Conservation (phyloP, 352 stramenopile genomes). For the Phytopythium delawarense region DNA sequence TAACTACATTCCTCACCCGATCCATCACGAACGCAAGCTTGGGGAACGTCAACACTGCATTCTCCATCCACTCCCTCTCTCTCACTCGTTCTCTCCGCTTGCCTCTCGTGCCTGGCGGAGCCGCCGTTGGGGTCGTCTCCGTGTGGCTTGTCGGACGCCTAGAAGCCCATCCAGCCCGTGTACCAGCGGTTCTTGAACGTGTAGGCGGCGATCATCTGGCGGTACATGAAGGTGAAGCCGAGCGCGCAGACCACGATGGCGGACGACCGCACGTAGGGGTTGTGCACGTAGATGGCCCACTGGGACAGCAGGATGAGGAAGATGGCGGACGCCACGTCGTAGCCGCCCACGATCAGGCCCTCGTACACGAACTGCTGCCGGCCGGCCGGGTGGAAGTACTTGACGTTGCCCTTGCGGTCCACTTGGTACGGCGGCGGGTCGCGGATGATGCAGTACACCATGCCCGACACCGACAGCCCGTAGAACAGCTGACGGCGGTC, state of each 20-base stretch:
- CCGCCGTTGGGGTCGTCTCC: too few relatives aligned
- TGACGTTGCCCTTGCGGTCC: slow-evolving; percentile 79
- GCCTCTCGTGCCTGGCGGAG: background rate
- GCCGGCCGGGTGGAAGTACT: slow-evolving; percentile 83
- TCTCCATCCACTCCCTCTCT: background rate
- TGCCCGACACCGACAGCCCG: slow-evolving; percentile 81
- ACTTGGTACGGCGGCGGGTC: slow-evolving; percentile 68
- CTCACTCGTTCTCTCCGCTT: background rate
- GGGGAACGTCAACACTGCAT: background rate
- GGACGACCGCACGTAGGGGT: slow-evolving; percentile 44
- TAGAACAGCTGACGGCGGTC: slow-evolving; percentile 59
- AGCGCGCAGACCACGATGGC: slow-evolving; percentile 53
- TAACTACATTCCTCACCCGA: too few relatives aligned
- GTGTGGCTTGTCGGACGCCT: slow-evolving; percentile 9
- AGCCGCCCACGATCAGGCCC: slow-evolving; percentile 72
- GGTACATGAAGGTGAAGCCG: slow-evolving; percentile 82
- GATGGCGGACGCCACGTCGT: slow-evolving; percentile 58
- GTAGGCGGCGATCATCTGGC: slow-evolving; percentile 80
- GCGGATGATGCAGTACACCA: slow-evolving; percentile 90
- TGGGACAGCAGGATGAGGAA: slow-evolving; percentile 81
- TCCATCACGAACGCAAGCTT: too few relatives aligned
- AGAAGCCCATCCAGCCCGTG: slow-evolving; percentile 82
- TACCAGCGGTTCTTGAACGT: slow-evolving; percentile 90
- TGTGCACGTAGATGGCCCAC: slow-evolving; percentile 75
- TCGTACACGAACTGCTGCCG: slow-evolving; percentile 84